Evolutionary conservation across 202 grass and related monocot genomes (phyloP).

Genomic region (Setaria italica): DNA sequence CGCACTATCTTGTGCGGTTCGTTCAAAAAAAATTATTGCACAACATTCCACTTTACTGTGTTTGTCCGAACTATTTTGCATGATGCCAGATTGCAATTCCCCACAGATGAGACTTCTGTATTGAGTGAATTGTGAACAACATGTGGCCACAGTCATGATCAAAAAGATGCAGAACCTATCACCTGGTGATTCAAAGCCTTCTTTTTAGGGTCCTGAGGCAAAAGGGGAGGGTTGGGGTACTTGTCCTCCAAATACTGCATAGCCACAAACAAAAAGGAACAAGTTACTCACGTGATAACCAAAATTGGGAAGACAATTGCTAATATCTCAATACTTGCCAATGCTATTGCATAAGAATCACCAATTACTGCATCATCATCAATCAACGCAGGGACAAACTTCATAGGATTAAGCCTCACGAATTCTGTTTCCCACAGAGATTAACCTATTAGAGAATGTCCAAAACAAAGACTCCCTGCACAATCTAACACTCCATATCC

Average conservation of each 20-base stretch:
- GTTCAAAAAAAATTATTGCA: too few species aligned
- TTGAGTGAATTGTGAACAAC: not conserved
- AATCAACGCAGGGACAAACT: conserved; percentile 67
- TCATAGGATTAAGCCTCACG: conserved; percentile 80
- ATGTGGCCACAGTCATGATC: not conserved
- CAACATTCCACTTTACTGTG: not conserved
- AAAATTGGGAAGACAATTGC: not conserved
- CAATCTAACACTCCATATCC: not conserved
- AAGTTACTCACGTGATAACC: not conserved
- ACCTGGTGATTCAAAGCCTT: conserved; percentile 94
- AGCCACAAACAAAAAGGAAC: conserved; percentile 17
- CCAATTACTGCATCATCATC: conserved; percentile 59
- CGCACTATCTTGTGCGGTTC: too few species aligned
- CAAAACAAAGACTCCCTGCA: not conserved
- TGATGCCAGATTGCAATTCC: not conserved
- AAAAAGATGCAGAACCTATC: conserved; percentile 19
- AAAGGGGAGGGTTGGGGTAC: conserved; percentile 67
- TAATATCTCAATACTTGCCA: conserved; percentile 52
- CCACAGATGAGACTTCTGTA: conserved; percentile 13
- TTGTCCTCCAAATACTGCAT: conserved; percentile 94
- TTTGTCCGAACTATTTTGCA: not conserved
- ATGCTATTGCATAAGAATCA: conserved; percentile 73
- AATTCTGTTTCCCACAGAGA: conserved; percentile 60
- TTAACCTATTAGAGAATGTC: not conserved
- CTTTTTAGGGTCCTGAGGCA: conserved; percentile 79